Evolutionary conservation across 352 stramenopile species (phyloP), one percentile per base, ranked within the genome.

Genomic region (Pythium guiyangense): DNA sequence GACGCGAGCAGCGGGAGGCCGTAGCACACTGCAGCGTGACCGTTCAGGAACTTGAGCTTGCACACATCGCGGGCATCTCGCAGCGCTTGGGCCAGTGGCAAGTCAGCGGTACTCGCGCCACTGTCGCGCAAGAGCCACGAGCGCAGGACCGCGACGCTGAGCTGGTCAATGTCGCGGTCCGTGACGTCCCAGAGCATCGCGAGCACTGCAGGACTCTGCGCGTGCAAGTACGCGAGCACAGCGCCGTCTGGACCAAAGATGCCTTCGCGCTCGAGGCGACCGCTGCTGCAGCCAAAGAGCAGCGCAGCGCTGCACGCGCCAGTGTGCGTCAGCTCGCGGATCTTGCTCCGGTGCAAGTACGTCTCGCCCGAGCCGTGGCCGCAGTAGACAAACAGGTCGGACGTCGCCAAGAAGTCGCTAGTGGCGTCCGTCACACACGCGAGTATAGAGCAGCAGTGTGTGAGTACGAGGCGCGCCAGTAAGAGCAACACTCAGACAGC

Each of bases 121-220:
- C 11, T 42, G 79, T 70, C 56, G 49, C 76, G 48, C 75, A 98
- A 22, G 37, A 91, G 69, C 83, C 77, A 90, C 12, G 79, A 66
- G 35, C 71, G 55, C 2, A 96, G 56, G 26, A 95, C 67, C 1
- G 73, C 62, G 37, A 79, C 62, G 63, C 86, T 88, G 37, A 96
- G 63, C n/a, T 96, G 78, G 72, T 99, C 97, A 61, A 99, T 98
- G 71, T 99, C 97, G 55, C 88, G 83, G 68, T 99, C 97, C 26
- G 97, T 99, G 17, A 99, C 97, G 71, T 99, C 97, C 97, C 97
- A 99, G 14, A 99, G 78, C 85, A 99, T 99, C 17, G 91, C 96
- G 22, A 99, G 77, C n/a, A 99, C 96, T 6, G 86, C 94, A 0
- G 93, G 90, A 43, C 92, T 92, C 6, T 95, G 94, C 35, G 89